Evolutionary conservation across 345 rosid species (phyloP).

Genomic region (Salix dunnii): DNA sequence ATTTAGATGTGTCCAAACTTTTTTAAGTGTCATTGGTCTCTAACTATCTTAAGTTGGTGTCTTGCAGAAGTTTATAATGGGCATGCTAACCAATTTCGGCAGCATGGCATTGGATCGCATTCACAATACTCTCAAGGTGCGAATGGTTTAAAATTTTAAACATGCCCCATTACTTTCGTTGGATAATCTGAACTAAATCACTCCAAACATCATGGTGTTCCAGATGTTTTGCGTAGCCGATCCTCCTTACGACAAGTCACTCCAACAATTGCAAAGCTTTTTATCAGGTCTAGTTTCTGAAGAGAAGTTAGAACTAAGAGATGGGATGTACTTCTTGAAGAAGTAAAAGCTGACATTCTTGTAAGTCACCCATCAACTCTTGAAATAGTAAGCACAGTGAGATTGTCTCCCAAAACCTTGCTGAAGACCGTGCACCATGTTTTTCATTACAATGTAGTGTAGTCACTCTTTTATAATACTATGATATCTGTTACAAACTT

Average conservation of each 20-base stretch:
- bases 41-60: constrained; percentile 20
- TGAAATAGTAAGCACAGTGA: constrained; percentile 1
- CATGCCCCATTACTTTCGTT: neutral
- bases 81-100: constrained; percentile 94
- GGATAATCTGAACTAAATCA: neutral
- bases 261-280: constrained; percentile 91
- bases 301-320: constrained; percentile 83
- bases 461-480: neutral
- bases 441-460: neutral
- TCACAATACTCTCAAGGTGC: constrained; percentile 89
- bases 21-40: neutral
- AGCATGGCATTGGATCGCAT: constrained; percentile 87
- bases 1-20: neutral
- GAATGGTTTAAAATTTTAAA: neutral
- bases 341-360: constrained; percentile 40
- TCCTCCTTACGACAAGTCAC: constrained; percentile 85
- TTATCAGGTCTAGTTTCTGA: constrained; percentile 74
- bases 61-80: constrained; percentile 81
- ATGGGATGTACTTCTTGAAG: constrained; percentile 73
- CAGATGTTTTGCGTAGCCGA: constrained; percentile 96
- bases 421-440: neutral
- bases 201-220: constrained; percentile 9
- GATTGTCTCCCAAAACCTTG: neutral
- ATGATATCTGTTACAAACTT: neutral
- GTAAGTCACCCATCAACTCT: neutral